These are phyloP conservation scores for Phytopythium mirpurense DNA, from an alignment of 352 stramenopile species.

Conservation along the genomic window DNA sequence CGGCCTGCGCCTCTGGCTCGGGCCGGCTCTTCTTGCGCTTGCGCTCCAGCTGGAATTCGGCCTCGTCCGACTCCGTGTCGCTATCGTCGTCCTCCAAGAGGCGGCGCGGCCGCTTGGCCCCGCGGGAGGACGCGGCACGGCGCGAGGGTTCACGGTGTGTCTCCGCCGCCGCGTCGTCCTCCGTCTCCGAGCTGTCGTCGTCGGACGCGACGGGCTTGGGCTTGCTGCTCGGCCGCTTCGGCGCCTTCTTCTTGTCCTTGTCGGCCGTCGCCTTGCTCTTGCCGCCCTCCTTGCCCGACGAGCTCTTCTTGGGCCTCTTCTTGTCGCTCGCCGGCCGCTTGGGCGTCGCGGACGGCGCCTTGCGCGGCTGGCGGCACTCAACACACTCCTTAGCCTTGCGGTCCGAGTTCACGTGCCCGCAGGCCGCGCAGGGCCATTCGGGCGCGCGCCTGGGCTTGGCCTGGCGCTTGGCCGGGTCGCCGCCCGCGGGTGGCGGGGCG, in stretches of 20 bases:
- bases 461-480: slow-evolving; percentile 4
- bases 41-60: slow-evolving; percentile 23
- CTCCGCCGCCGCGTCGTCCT: slow-evolving; percentile 25
- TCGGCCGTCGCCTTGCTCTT: slow-evolving; percentile 16
- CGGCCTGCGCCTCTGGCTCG: slow-evolving; percentile 3
- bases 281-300: slow-evolving; percentile 4
- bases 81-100: slow-evolving; percentile 16
- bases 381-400: slow-evolving; percentile 33
- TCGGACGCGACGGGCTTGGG: slow-evolving; percentile 80
- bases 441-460: slow-evolving; percentile 8
- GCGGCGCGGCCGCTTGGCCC: slow-evolving; percentile 13
- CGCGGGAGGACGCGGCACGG: slow-evolving; percentile 6
- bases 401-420: slow-evolving; percentile 39
- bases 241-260: slow-evolving; percentile 62
- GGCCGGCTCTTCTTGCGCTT: slow-evolving; percentile 27
- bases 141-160: background rate
- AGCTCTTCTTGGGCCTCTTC: slow-evolving; percentile 18
- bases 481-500: background rate
- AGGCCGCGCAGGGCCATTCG: slow-evolving; percentile 45
- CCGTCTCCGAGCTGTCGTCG: slow-evolving; percentile 51
- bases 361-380: slow-evolving; percentile 25
- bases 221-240: slow-evolving; percentile 67
- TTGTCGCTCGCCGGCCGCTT: too few species aligned
- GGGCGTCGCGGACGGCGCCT: background rate
- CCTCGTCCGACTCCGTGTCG: slow-evolving; percentile 43